Percentiles rank a stretch among this genome's conserved stretches.
These are phyloP conservation scores for Olyra latifolia DNA, from an alignment of 176 grass and related monocot genomes.

Conservation along the genomic window DNA sequence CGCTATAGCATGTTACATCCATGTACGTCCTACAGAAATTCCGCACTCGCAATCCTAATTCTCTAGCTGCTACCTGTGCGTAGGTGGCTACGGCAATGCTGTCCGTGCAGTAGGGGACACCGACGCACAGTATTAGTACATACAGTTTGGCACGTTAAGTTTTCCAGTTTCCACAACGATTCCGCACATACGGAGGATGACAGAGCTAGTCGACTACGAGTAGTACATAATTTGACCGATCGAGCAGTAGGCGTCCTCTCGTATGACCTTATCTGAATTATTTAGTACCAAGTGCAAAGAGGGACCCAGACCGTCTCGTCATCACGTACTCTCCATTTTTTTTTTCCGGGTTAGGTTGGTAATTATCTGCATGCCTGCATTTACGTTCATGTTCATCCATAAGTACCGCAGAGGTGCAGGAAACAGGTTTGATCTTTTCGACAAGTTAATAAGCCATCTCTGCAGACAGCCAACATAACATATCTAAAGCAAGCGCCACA, in stretches of 20 bases:
- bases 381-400: background rate
- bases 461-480: constrained; percentile 1
- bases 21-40: no score
- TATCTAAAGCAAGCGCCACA: background rate
- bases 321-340: background rate
- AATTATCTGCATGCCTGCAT: background rate
- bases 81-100: background rate
- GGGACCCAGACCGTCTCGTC: background rate
- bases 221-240: constrained; percentile 21
- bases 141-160: constrained; percentile 3
- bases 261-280: background rate
- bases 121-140: background rate
- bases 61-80: background rate
- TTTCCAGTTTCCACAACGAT: constrained; percentile 20
- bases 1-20: no score
- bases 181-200: background rate
- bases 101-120: constrained; percentile 22
- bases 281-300: background rate
- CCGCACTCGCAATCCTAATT: no score
- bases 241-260: background rate
- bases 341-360: constrained; percentile 1
- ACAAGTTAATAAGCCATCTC: background rate
- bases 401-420: background rate
- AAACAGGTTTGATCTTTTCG: no score
- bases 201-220: background rate